A percentile compares a stretch with the other conserved stretches of the same genome.
Conservation (phyloP, 2,329 filamentous ascomycete genomes). For the Trichoderma sp. region DNA sequence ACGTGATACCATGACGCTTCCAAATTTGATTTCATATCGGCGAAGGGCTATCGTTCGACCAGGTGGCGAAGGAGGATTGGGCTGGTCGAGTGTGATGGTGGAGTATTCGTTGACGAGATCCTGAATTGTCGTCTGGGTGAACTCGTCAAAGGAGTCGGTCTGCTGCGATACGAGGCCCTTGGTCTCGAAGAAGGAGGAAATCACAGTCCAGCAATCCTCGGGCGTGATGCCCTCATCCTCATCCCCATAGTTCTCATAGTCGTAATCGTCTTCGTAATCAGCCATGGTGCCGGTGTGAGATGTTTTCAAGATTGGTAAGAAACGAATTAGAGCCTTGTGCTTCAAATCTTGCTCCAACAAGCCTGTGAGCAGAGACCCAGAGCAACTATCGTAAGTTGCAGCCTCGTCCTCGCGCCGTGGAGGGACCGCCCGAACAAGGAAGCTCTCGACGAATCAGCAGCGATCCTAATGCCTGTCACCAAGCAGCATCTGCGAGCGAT, state of each 20-base stretch:
- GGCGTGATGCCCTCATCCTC: conserved; percentile 77
- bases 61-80: conserved; percentile 73
- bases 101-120: conserved; percentile 92
- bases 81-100: conserved; percentile 89
- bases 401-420: conserved; percentile 19
- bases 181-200: conserved; percentile 92
- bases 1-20: conserved; percentile 82
- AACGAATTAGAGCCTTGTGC: neutral
- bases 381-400: conserved; percentile 7
- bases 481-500: conserved; percentile 37
- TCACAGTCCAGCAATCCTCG: conserved; percentile 98
- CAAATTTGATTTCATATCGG: conserved; percentile 94
- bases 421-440: conserved; percentile 27
- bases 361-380: neutral
- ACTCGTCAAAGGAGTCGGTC: conserved; percentile 97
- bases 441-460: conserved; percentile 37
- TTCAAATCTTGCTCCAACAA: neutral
- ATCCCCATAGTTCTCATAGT: conserved; percentile 71
- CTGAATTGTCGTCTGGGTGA: conserved; percentile 90
- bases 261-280: conserved; percentile 58
- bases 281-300: conserved; percentile 46
- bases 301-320: neutral
- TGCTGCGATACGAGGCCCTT: conserved; percentile 97
- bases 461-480: conserved; percentile 38
- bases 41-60: conserved; percentile 82